A percentile compares a stretch with the other conserved stretches of the same genome.
These are phyloP conservation scores for Calonectria leucothoes DNA, from an alignment of 2,329 filamentous ascomycete genomes.

Conservation along the genomic window DNA sequence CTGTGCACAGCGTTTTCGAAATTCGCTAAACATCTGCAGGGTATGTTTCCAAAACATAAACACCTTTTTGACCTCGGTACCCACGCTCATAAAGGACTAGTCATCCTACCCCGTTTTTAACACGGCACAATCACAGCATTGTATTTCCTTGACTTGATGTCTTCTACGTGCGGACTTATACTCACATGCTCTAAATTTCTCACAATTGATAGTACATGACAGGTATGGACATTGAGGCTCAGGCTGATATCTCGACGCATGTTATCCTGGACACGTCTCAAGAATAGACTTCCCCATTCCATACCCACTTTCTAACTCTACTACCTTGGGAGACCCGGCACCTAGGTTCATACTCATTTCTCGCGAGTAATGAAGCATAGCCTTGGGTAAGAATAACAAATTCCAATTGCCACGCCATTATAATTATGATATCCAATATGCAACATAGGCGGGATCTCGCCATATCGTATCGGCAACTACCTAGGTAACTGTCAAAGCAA, in stretches of 20 bases:
- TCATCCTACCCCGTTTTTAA: no score
- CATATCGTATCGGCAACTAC: no score
- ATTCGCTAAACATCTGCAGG: no score
- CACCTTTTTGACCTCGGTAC: not conserved
- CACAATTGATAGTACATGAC: not conserved
- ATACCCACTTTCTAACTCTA: not conserved
- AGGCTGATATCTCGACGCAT: not conserved
- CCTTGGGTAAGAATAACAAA: no score
- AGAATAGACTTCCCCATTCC: not conserved
- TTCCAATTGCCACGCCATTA: not conserved
- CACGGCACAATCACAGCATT: no score
- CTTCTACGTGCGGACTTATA: not conserved
- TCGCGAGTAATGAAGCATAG: not conserved
- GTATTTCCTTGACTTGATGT: no score
- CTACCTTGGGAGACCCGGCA: fast-evolving
- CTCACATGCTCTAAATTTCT: not conserved
- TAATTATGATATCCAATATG: not conserved
- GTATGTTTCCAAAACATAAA: not conserved
- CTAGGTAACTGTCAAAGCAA: not conserved
- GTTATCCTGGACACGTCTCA: not conserved
- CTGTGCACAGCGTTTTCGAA: not conserved
- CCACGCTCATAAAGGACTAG: no score
- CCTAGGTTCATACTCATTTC: not conserved
- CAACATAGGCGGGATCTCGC: not conserved
- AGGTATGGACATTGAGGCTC: not conserved